Conservation (phyloP, 2,329 filamentous ascomycete genomes). For the Aspergillus tanneri region DNA sequence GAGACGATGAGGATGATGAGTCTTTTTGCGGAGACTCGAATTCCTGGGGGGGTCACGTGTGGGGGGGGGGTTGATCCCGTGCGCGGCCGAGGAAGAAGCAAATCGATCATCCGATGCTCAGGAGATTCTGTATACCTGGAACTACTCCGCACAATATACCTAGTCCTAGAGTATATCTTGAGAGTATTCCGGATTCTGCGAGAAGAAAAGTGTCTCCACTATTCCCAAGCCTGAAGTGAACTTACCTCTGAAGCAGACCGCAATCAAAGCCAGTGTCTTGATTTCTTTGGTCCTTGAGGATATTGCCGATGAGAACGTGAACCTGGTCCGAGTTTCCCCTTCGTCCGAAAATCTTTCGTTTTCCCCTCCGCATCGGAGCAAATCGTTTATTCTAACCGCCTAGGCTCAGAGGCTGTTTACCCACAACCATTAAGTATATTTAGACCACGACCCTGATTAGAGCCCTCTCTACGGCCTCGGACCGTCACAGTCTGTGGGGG, state of each 20-base stretch:
- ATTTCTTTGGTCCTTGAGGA: neutral
- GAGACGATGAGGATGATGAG: slow-evolving; percentile 10
- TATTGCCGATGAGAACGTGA: slow-evolving; percentile 19
- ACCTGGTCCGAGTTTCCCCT: slow-evolving; percentile 30
- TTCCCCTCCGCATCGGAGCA: slow-evolving; percentile 11
- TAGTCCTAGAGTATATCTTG: too few relatives aligned
- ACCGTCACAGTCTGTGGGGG: too few relatives aligned
- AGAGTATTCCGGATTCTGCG: too few relatives aligned
- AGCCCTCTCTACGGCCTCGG: too few relatives aligned
- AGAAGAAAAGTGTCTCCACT: neutral
- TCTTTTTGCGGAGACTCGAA: slow-evolving; percentile 27
- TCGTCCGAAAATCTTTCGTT: slow-evolving; percentile 28
- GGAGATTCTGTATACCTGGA: too few relatives aligned
- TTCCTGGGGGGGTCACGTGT: slow-evolving; percentile 28
- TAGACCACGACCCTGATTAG: too few relatives aligned
- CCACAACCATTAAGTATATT: too few relatives aligned
- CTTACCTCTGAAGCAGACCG: neutral
- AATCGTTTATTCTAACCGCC: too few relatives aligned
- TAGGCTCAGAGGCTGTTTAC: too few relatives aligned
- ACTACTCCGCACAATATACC: too few relatives aligned
- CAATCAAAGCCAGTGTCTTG: neutral
- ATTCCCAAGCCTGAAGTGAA: neutral
- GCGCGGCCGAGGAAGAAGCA: slow-evolving; percentile 20
- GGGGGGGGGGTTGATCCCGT: slow-evolving; percentile 22
- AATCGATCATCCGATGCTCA: slow-evolving; percentile 2